Conservation (phyloP, 2,329 filamentous ascomycete species). For the Pseudogymnoascus sp. region DNA sequence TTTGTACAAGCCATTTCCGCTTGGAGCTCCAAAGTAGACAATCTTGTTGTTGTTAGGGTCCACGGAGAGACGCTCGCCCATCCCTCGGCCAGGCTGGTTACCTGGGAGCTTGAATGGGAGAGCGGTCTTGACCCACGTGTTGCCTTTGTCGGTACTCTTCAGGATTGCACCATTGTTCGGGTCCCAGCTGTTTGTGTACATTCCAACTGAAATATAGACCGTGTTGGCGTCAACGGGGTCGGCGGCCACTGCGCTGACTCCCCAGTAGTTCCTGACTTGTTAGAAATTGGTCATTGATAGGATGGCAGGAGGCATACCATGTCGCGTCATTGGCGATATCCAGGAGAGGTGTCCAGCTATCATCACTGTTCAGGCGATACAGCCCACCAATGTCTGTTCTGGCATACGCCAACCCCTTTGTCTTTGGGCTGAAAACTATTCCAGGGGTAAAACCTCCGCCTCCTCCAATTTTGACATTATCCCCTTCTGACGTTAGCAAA, state of each 20-base stretch:
- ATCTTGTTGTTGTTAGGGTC: slow-evolving; percentile 50
- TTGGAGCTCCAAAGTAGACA: slow-evolving; percentile 51
- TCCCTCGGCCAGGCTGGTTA: slow-evolving; percentile 54
- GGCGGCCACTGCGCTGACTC: slow-evolving; percentile 48
- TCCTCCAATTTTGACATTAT: slow-evolving; percentile 46
- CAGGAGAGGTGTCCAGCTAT: slow-evolving; percentile 48
- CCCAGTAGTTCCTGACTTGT: slow-evolving; percentile 43
- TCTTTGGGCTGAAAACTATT: slow-evolving; percentile 48
- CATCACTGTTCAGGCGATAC: slow-evolving; percentile 47
- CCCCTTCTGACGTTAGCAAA: slow-evolving; percentile 25
- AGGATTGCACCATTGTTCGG: slow-evolving; percentile 48
- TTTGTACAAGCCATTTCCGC: slow-evolving; percentile 52
- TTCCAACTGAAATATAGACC: slow-evolving; percentile 47
- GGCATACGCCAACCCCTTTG: slow-evolving; percentile 45
- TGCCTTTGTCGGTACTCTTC: slow-evolving; percentile 45
- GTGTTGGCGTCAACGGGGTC: slow-evolving; percentile 45
- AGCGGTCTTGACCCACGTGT: slow-evolving; percentile 42
- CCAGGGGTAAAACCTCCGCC: slow-evolving; percentile 50
- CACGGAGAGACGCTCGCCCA: slow-evolving; percentile 50
- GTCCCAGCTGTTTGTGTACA: slow-evolving; percentile 55
- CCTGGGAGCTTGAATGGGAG: slow-evolving; percentile 54
- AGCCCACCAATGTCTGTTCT: slow-evolving; percentile 51
- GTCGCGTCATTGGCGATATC: slow-evolving; percentile 39
- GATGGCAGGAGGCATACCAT: slow-evolving; percentile 31
- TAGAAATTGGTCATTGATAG: neutral